Base-by-base conservation (phyloP, 129 eudicot genomes). In the Saposhnikovia divaricata region DNA sequence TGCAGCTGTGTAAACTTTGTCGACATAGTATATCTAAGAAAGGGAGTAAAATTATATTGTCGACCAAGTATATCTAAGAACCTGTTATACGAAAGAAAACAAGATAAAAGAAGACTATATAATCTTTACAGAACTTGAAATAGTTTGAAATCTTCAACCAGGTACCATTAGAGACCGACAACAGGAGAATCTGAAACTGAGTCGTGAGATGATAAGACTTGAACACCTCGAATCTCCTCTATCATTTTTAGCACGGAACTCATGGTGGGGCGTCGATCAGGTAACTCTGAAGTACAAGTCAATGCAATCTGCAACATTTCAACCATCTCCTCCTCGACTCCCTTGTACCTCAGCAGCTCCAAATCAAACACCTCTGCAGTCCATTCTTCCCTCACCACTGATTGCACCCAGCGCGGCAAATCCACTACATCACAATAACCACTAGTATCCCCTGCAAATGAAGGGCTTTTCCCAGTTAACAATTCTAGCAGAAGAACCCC, bases 351-450 rank as follows among this genome's bases (percentile, higher is more conserved):
- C 93, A 96, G 87, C 55, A 96, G 84, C 90, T 96, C 97, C 87
- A 90, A 82, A 83, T 96, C 99, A 59, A 96, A 96, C 40, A 96
- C 91, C 89, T 92, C 97, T 3, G 96, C 91, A 10, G 97, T 90
- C 98, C 99, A 92, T 76, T 96, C 99, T 78, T 96, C 99, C 78
- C 96, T 85, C 78, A 88, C 95, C 79, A 96, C 97, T 19, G 95
- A 89, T 76, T 87, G 95, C 55, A 95, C 99, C 99, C 99, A 96
- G 80, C 90, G 77, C 0, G 97, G 99, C 75, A 96, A 77, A 82
- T 96, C 99, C 50, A 94, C 79, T n/a, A 84, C 83, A 59, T 93
- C 92, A 1, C 84, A 79, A n/a, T 83, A 84, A 8, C 86, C 85
- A 2, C 85, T 87, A 6, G 81, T 79, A 19, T 79, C 87, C 48